Conservation (phyloP, 1,139 yeast species). For the Blastobotrys indianensis region DNA sequence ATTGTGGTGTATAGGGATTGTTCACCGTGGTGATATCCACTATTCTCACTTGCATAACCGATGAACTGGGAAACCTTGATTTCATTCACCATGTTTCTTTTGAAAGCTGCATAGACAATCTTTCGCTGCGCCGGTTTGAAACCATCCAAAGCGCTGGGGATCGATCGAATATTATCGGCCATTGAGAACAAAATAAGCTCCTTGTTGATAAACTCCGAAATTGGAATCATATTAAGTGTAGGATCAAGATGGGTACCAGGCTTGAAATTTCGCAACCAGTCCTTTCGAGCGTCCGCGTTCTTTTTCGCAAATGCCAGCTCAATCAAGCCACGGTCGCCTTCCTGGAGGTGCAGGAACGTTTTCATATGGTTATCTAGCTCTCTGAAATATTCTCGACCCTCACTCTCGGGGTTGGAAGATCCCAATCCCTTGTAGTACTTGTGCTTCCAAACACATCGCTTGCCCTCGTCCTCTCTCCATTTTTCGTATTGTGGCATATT, state of each 20-base stretch:
- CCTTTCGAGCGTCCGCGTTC: slow-evolving; percentile 96
- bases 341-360: slow-evolving; percentile 74
- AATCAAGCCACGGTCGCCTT: slow-evolving; percentile 71
- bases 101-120: slow-evolving; percentile 82
- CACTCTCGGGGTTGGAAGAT: slow-evolving; percentile 70
- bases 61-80: slow-evolving; percentile 88
- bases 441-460: slow-evolving; percentile 74
- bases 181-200: slow-evolving; percentile 91
- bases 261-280: slow-evolving; percentile 83
- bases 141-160: slow-evolving; percentile 92
- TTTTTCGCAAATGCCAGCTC: slow-evolving; percentile 94
- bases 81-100: slow-evolving; percentile 69
- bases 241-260: slow-evolving; percentile 95
- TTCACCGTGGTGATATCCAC: slow-evolving; percentile 97
- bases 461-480: slow-evolving; percentile 87
- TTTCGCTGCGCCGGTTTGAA: slow-evolving; percentile 97
- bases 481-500: slow-evolving; percentile 93
- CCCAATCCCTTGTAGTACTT: slow-evolving; percentile 99
- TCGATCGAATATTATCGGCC: slow-evolving; percentile 95
- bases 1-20: slow-evolving; percentile 81
- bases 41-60: slow-evolving; percentile 82
- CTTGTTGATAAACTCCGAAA: slow-evolving; percentile 88
- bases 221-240: slow-evolving; percentile 69
- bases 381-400: slow-evolving; percentile 84
- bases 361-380: slow-evolving; percentile 84